Evolutionary conservation across 75 land plant species (phyloP), one percentile per base, ranked within the genome.

Genomic region (Sequoiadendron giganteum): DNA sequence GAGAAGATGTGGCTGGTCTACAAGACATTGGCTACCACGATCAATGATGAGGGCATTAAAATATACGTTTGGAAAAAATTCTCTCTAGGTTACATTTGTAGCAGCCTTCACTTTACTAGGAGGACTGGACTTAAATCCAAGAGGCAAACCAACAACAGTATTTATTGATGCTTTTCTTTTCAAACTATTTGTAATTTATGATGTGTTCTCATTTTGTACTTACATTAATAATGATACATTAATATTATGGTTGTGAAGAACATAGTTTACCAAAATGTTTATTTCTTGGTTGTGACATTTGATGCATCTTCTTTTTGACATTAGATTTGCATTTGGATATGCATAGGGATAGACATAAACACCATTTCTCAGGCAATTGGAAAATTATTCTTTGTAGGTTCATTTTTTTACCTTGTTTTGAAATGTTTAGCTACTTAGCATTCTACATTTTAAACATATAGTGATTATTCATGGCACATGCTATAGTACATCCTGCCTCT

Each of bases 301-400:
- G 16, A 85, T 85, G 65, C 30, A 40, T 78, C 21, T 85, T 25
- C 28, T 85, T 56, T 85, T 39, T 86, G 15, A 54, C 21, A 70
- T 56, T 88, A 94, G 95, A 90, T 88, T 52, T 88, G 90, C 90
- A 91, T 94, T 38, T 94, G 95, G 95, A 52, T 93, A 42, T 87
- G 52, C 58, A 45, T 93, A 39, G 89, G 91, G 89, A 38, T 88
- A 84, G 88, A 85, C 18, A 86, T 85, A 55, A 88, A 86, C 87
- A 86, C 85, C 25, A 85, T 89, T 56, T 87, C 91, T 25, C 38
- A 88, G 84, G 92, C 91, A 48, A 83, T 92, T 47, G 93, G 93
- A 78, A 91, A 89, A 77, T 88, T 94, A 2, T 94, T 92, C 92
- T 89, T 94, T 88, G 94, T 94, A 89, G 95, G 95, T 93, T 19